Base-by-base conservation (phyloP, 106 monocot species). In the Vanilla planifolia region DNA sequence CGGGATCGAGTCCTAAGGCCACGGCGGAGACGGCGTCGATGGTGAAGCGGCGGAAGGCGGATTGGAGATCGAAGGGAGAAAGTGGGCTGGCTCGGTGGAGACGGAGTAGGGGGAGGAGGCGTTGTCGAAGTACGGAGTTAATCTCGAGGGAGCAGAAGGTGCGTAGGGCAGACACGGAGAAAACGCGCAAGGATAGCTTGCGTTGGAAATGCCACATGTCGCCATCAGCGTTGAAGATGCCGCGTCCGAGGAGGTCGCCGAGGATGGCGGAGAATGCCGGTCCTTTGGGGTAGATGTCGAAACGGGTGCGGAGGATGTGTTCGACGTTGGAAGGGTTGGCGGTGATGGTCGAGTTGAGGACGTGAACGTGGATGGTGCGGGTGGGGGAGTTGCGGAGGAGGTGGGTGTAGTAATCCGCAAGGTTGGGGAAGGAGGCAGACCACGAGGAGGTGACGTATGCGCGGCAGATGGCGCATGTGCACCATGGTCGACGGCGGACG, bases 231-330 rank as follows among this genome's bases (percentile, higher is more conserved):
- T 66, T 66, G 73, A 73, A 73, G 32, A 79, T 79, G 63, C 79
- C 79, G 28, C n/a, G 7, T 4, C 68, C 73, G 24, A 73, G 79
- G 36, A 79, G 65, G 53, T 73, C 73, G 0, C 69, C 68, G 33
- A 73, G 73, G 44, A 73, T 28, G 63, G 63, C 67, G 25, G 73
- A 57, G 68, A 73, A 73, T 5, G 57, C 57, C 48, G 43, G 33
- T 11, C 73, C 73, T 29, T 79, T 79, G 0, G 79, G 79, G 65
- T 73, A 73, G 51, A 73, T 73, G 34, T 14, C 7, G 73, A 79
- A 73, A 70, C 67, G 60, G 48, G 59, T 28, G 30, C 48, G 66
- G 35, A 74, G 60, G 26, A 74, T 67, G 51, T 74, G 52, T 29
- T 73, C 66, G 39, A 73, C 64, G 44, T 58, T 73, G 55, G 25